Conservation (phyloP, 192 early-diverging fungal genomes). For the Geosiphon pyriformis region DNA sequence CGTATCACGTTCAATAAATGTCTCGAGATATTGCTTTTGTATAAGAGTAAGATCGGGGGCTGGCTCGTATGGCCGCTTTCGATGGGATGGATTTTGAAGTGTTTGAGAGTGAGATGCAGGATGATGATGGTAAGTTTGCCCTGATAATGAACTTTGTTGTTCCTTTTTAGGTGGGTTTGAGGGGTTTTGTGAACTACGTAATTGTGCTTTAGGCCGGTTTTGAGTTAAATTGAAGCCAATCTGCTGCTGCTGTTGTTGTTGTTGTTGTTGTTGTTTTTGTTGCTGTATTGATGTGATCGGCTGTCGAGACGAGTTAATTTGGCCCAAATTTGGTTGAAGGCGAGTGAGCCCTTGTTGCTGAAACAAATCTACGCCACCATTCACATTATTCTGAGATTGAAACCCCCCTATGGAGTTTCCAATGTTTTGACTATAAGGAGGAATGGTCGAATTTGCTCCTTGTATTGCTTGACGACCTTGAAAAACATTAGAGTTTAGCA, state of each 20-base stretch:
- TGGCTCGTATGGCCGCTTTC: conserved; percentile 23
- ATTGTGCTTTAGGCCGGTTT: background rate
- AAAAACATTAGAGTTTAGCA: background rate
- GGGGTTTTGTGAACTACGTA: background rate
- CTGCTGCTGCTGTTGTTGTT: conserved; percentile 2
- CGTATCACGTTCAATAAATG: conserved; percentile 39
- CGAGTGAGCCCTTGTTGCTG: conserved; percentile 1
- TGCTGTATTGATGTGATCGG: background rate
- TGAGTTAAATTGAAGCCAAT: background rate
- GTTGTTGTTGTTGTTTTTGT: conserved; percentile 12
- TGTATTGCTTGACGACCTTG: conserved; percentile 14
- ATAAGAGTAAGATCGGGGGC: conserved; percentile 27
- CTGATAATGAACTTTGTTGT: background rate
- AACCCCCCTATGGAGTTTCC: background rate
- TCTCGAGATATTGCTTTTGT: conserved; percentile 34
- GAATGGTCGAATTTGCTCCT: background rate
- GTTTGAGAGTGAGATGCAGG: background rate
- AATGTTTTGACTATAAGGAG: background rate
- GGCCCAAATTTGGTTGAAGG: background rate
- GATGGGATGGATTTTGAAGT: background rate
- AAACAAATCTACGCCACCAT: conserved; percentile 16
- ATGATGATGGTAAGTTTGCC: conserved; percentile 3
- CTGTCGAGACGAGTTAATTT: background rate
- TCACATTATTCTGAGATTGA: conserved; percentile 14
- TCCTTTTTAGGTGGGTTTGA: background rate